Percentiles rank a stretch among this genome's conserved stretches.
Conservation (phyloP, 768 basidiomycete genomes). For the Podaxis rugospora region DNA sequence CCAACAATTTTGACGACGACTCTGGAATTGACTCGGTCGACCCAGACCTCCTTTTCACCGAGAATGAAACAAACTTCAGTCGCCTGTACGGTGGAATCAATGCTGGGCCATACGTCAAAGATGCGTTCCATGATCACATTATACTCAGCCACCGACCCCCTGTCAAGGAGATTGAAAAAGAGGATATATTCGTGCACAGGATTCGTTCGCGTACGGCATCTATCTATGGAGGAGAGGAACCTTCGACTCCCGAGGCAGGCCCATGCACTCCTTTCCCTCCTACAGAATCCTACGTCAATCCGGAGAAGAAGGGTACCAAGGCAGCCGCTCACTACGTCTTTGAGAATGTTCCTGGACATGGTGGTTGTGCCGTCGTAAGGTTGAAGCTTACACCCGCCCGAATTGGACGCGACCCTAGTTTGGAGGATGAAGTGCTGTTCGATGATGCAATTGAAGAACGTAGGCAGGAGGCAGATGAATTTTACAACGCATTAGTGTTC, state of each 20-base stretch:
- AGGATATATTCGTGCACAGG: constrained; percentile 41
- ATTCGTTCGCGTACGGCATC: constrained; percentile 50
- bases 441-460: constrained; percentile 89
- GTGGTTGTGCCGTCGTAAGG: constrained; percentile 93
- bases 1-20: constrained; percentile 58
- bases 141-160: constrained; percentile 78
- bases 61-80: constrained; percentile 95
- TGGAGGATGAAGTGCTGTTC: constrained; percentile 86
- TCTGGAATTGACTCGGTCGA: constrained; percentile 66
- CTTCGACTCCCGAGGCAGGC: constrained; percentile 44
- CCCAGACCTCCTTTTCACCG: constrained; percentile 89
- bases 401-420: constrained; percentile 68
- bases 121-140: constrained; percentile 98
- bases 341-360: constrained; percentile 78
- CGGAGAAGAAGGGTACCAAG: constrained; percentile 86
- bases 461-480: constrained; percentile 92
- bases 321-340: constrained; percentile 91
- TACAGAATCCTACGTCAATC: constrained; percentile 69
- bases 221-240: constrained; percentile 31
- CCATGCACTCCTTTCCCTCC: constrained; percentile 58
- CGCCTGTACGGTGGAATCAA: constrained; percentile 90
- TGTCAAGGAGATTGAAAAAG: constrained; percentile 36
- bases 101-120: constrained; percentile 81
- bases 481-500: constrained; percentile 76
- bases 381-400: constrained; percentile 83